Evolutionary conservation across 208 protist species (phyloP), one percentile per base, ranked within the genome.

Genomic region (Crithidia expoeki): DNA sequence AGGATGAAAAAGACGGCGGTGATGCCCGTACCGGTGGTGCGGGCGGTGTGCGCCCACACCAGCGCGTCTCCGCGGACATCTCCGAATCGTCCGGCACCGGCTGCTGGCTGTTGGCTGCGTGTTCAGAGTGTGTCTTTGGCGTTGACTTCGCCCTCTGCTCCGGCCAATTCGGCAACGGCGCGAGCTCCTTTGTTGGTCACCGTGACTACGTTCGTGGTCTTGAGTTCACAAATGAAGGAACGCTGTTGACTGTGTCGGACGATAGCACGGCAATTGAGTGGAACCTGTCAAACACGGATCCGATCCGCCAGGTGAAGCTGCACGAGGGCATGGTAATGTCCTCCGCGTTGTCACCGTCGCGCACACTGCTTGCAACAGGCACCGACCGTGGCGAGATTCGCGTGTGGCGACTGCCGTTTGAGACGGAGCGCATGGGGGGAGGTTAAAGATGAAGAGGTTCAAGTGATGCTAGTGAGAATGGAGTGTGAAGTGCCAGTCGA

Each of bases 271-370:
- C 76, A 3, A 82, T 95, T 17, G 90, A 95, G 79, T 96, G 91
- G 86, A 68, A 75, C 47, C 50, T 80, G 47, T 30, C 38, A 2
- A 74, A 50, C 38, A 64, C 79, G 21, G 78, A 88, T 16, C 74
- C 81, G 4, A 76, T 93, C 10, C 79, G 88, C 11, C 82, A 93
- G 59, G 81, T 93, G 21, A 85, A 92, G 70, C 66, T 93, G 47
- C 91, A 96, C 53, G 86, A 93, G 25, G 83, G 86, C 12, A 50
- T 92, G 17, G 80, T 94, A 16, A 96, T 96, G 91, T 84, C 91
- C 6, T 90, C 86, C 0, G 77, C 86, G 17, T 36, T 85, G n/a
- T 84, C 81, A 16, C 59, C 72, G 2, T 62, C 57, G 5, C 64
- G 74, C 44, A 75, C 56, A 49, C 59, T 90, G 46, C 68, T 96